These are phyloP conservation scores for Daedaleopsis nitida DNA, from an alignment of 768 basidiomycete genomes.

Conservation along the genomic window DNA sequence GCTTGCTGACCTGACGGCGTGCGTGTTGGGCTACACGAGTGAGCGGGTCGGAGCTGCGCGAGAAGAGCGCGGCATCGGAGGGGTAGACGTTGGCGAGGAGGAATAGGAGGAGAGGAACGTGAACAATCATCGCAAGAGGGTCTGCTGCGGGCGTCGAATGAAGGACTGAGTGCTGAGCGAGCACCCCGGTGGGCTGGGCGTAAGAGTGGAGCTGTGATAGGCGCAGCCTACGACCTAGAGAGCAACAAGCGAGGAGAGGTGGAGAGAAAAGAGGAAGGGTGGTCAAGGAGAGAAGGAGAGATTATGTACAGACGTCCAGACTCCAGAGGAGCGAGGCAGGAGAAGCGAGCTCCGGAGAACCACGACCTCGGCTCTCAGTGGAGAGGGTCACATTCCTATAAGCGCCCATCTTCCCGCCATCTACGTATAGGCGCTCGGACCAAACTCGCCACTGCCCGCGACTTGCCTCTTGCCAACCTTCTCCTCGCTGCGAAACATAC, in stretches of 20 bases:
- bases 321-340: background rate
- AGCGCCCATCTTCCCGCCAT: no score
- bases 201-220: conserved; percentile 5
- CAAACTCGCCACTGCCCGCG: no score
- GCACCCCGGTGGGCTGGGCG: conserved; percentile 1
- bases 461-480: no score
- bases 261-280: conserved; percentile 5
- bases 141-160: background rate
- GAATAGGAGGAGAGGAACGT: conserved; percentile 32
- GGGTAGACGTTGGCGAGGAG: conserved; percentile 32
- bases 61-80: conserved; percentile 29
- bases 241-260: background rate
- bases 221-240: conserved; percentile 15
- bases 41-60: conserved; percentile 36
- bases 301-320: conserved; percentile 22
- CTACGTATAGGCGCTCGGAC: no score
- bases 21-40: conserved; percentile 47
- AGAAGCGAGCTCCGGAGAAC: conserved; percentile 3
- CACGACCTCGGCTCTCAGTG: background rate
- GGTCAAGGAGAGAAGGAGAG: conserved; percentile 10
- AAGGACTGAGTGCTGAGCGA: background rate
- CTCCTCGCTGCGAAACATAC: no score
- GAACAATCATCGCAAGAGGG: conserved; percentile 28
- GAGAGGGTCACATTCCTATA: no score
- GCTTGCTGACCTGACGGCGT: conserved; percentile 56